A percentile compares a stretch with the other conserved stretches of the same genome.
phyloP scores from a whole-genome alignment of 768 basidiomycete genomes.

The Mycena maculata region DNA sequence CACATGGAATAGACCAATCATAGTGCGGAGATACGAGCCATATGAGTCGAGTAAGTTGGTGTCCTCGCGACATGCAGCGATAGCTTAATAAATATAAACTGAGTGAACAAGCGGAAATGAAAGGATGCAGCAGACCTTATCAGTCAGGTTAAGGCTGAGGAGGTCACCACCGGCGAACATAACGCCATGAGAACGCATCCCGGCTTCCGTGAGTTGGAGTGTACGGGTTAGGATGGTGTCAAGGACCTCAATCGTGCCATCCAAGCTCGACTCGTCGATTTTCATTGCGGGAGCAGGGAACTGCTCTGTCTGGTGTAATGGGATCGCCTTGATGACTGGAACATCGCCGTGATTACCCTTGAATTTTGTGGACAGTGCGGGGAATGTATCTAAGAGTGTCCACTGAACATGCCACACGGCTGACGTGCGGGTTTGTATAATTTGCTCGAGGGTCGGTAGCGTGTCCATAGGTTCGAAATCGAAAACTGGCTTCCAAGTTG shows the following conservation, averaged over 20 bases:
- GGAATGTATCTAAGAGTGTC: not conserved
- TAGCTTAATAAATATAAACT: constrained; percentile 22
- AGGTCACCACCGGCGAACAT: constrained; percentile 27
- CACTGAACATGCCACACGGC: not conserved
- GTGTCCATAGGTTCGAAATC: constrained; percentile 2
- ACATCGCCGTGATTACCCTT: constrained; percentile 1
- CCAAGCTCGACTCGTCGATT: not conserved
- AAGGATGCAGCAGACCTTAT: constrained; percentile 6
- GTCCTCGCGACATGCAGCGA: constrained; percentile 38
- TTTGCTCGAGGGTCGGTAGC: not conserved
- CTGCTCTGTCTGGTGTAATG: constrained; percentile 31
- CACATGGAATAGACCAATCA: constrained; percentile 40
- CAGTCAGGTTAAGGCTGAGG: constrained; percentile 12
- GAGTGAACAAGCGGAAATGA: too few species aligned
- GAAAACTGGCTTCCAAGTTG: constrained; percentile 21
- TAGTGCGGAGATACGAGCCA: constrained; percentile 31
- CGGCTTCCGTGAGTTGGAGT: constrained; percentile 11
- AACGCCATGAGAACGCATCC: constrained; percentile 25
- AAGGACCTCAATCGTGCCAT: constrained; percentile 31
- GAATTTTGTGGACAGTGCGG: constrained; percentile 1
- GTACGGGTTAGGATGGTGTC: constrained; percentile 10
- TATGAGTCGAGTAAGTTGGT: constrained; percentile 33
- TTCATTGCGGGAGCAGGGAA: constrained; percentile 11
- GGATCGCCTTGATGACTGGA: constrained; percentile 17
- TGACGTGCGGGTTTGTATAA: not conserved